These are phyloP conservation scores for Domatiomyces catenatus DNA, from an alignment of 2,329 filamentous ascomycete genomes.

Conservation along the genomic window DNA sequence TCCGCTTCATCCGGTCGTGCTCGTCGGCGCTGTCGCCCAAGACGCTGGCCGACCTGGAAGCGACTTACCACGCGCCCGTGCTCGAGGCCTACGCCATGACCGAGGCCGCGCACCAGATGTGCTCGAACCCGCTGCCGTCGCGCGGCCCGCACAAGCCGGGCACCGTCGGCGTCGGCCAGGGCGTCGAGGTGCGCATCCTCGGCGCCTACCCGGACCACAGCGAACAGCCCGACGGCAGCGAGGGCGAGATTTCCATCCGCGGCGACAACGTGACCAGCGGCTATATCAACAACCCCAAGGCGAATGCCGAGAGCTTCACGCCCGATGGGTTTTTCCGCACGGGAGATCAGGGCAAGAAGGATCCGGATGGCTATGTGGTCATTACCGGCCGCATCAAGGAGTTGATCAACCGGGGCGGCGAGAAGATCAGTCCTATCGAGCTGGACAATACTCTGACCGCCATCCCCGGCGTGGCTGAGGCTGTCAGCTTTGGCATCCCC, in stretches of 20 bases:
- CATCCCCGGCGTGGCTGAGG: slow-evolving; percentile 58
- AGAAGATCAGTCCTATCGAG: slow-evolving; percentile 81
- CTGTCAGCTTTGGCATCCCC: slow-evolving; percentile 67
- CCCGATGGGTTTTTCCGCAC: slow-evolving; percentile 71
- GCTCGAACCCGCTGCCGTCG: slow-evolving; percentile 49
- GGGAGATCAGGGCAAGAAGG: slow-evolving; percentile 69
- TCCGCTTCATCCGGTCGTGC: slow-evolving; percentile 79
- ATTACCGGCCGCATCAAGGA: slow-evolving; percentile 92
- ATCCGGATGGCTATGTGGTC: slow-evolving; percentile 64
- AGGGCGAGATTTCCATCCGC: slow-evolving; percentile 69
- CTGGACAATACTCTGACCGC: slow-evolving; percentile 68
- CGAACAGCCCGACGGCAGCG: slow-evolving; percentile 40
- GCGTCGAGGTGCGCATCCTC: slow-evolving; percentile 66
- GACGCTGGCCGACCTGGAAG: slow-evolving; percentile 63
- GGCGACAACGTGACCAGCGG: slow-evolving; percentile 74
- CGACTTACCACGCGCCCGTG: slow-evolving; percentile 61
- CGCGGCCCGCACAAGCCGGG: slow-evolving; percentile 57
- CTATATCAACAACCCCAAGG: slow-evolving; percentile 67
- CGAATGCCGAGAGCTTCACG: slow-evolving; percentile 61
- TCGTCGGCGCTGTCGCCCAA: slow-evolving; percentile 72
- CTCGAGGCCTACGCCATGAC: slow-evolving; percentile 90
- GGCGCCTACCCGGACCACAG: slow-evolving; percentile 54
- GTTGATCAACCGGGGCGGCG: slow-evolving; percentile 74
- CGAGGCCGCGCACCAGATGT: slow-evolving; percentile 49
- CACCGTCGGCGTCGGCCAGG: slow-evolving; percentile 68